These are phyloP conservation scores for Ordospora pajunii DNA, from an alignment of 371 early-diverging fungal species.

Conservation along the genomic window DNA sequence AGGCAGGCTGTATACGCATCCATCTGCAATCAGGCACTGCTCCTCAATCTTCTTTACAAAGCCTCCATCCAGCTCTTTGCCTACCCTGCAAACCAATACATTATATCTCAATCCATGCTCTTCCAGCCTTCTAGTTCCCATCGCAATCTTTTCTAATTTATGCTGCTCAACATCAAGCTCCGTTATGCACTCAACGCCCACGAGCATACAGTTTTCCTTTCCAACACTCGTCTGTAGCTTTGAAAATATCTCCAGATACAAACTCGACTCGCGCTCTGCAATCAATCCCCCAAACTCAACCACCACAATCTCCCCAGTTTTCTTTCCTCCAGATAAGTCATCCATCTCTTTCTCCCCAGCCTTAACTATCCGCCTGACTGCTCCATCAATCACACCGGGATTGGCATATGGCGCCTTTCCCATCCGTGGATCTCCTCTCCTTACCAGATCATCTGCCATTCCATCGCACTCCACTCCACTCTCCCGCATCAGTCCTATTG, in stretches of 20 bases:
- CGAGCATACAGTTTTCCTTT: constrained; percentile 83
- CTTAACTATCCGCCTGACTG: constrained; percentile 87
- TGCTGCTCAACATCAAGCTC: constrained; percentile 89
- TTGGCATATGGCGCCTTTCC: constrained; percentile 97
- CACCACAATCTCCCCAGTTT: constrained; percentile 73
- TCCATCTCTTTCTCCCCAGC: constrained; percentile 71
- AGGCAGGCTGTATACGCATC: constrained; percentile 79
- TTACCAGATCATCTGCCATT: constrained; percentile 84
- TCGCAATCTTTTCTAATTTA: constrained; percentile 96
- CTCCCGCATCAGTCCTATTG: constrained; percentile 76
- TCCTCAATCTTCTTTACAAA: constrained; percentile 82
- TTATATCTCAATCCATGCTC: constrained; percentile 89
- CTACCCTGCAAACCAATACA: constrained; percentile 83
- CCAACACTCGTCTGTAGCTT: constrained; percentile 94
- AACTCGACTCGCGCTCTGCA: constrained; percentile 93
- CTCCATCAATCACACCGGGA: constrained; percentile 88
- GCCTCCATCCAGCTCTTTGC: constrained; percentile 68
- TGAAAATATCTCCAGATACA: constrained; percentile 93
- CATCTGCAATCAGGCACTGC: constrained; percentile 85
- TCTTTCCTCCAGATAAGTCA: constrained; percentile 64
- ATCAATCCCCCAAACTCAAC: constrained; percentile 97
- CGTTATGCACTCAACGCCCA: constrained; percentile 89
- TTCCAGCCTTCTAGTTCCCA: constrained; percentile 79
- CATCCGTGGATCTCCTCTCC: constrained; percentile 78
- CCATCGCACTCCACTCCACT: constrained; percentile 98